A percentile compares a stretch with the other conserved stretches of the same genome.
These are phyloP conservation scores for Gossypium schwendimanii DNA, from an alignment of 441 rosid genomes.

Conservation along the genomic window DNA sequence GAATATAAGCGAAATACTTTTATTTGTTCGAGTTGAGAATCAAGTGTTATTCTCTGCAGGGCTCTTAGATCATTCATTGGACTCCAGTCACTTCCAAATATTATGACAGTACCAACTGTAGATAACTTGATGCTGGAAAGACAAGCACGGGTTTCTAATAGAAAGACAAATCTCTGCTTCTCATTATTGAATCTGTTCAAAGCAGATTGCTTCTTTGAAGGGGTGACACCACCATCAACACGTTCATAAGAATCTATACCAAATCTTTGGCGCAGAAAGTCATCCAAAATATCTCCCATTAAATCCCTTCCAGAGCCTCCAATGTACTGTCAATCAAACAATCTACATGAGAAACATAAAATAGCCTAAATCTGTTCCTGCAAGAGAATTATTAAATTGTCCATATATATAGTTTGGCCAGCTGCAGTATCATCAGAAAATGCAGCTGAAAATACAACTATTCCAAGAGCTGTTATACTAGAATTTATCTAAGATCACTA, in stretches of 20 bases:
- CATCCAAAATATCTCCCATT: conserved; percentile 83
- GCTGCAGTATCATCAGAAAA: conserved; percentile 3
- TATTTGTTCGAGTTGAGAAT: conserved; percentile 48
- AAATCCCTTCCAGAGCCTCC: conserved; percentile 40
- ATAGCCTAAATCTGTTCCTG: background rate
- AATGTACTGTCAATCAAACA: conserved; percentile 42
- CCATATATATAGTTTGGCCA: background rate
- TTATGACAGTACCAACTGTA: conserved; percentile 62
- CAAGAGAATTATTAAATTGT: background rate
- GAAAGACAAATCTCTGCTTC: conserved; percentile 60
- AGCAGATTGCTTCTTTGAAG: conserved; percentile 52
- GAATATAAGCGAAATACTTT: conserved; percentile 74
- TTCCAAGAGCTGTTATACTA: background rate
- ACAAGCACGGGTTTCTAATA: conserved; percentile 88
- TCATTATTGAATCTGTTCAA: conserved; percentile 64
- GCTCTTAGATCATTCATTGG: conserved; percentile 62
- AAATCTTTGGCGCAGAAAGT: conserved; percentile 67
- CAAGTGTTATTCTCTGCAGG: conserved; percentile 65
- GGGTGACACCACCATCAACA: conserved; percentile 38
- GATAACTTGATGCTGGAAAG: conserved; percentile 58
- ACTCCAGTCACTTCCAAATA: conserved; percentile 77
- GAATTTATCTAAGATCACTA: background rate
- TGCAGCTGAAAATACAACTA: background rate
- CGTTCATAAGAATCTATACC: conserved; percentile 80
- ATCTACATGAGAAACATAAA: conserved; percentile 5